Evolutionary conservation across 441 rosid genomes (phyloP).

Genomic region (Capsella rubella): DNA sequence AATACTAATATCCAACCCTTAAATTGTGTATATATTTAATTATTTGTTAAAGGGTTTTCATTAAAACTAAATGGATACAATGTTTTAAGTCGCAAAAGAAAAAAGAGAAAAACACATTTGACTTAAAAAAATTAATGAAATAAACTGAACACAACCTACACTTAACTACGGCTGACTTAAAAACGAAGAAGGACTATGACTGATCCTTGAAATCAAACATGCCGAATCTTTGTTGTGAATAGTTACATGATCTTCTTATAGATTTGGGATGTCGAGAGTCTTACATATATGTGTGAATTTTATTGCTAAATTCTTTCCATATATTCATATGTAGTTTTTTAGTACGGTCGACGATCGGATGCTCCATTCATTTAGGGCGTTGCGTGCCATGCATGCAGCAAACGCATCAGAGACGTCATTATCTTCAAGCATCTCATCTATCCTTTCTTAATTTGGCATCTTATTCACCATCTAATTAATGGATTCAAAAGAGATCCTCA

Average conservation of each 20-base stretch:
- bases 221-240: background rate
- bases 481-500: background rate
- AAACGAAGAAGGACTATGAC: background rate
- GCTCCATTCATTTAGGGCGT: background rate
- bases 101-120: background rate
- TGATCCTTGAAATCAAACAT: background rate
- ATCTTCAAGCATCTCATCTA: background rate
- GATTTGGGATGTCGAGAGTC: background rate
- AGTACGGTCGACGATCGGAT: background rate
- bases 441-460: background rate
- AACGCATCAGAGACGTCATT: background rate
- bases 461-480: background rate
- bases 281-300: background rate
- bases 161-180: background rate
- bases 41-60: background rate
- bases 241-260: background rate
- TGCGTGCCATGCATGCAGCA: background rate
- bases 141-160: background rate
- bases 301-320: background rate
- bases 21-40: background rate
- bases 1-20: no score
- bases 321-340: no score
- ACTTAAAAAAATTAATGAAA: background rate
- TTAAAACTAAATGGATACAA: background rate
- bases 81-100: background rate